These are phyloP conservation scores for Salicornia ramosissima DNA, from an alignment of 148 eudicot species.

Conservation along the genomic window DNA sequence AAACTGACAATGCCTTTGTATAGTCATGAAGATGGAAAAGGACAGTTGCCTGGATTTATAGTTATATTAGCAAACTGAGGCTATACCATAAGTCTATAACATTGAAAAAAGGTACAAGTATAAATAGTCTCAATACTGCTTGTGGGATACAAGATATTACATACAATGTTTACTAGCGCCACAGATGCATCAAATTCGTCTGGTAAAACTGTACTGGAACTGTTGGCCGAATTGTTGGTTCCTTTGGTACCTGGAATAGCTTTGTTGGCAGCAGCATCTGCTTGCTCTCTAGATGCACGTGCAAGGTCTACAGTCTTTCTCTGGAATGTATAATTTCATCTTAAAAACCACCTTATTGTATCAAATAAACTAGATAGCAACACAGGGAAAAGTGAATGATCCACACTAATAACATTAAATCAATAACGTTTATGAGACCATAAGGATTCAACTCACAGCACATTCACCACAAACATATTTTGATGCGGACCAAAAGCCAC, in stretches of 20 bases:
- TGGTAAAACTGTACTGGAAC: conserved; percentile 33
- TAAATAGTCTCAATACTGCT: neutral
- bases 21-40: conserved; percentile 80
- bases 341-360: conserved; percentile 9
- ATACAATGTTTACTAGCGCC: conserved; percentile 69
- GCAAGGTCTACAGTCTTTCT: conserved; percentile 65
- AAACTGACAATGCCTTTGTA: conserved; percentile 56
- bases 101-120: neutral
- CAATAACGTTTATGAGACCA: neutral
- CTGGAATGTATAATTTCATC: conserved; percentile 30
- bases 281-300: conserved; percentile 52
- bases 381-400: neutral
- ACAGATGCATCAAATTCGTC: conserved; percentile 64
- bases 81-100: too few species aligned
- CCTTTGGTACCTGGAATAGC: conserved; percentile 42
- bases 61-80: conserved; percentile 1
- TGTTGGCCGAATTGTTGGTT: conserved; percentile 29
- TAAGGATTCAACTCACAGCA: neutral
- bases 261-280: conserved; percentile 45
- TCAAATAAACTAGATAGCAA: conserved; percentile 5
- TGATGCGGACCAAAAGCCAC: neutral
- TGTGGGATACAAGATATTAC: conserved; percentile 4
- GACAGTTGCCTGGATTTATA: conserved; percentile 59
- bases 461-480: neutral
- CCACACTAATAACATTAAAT: neutral